Conservation (phyloP, 2,329 filamentous ascomycete genomes). For the Ustilaginoidea virens region DNA sequence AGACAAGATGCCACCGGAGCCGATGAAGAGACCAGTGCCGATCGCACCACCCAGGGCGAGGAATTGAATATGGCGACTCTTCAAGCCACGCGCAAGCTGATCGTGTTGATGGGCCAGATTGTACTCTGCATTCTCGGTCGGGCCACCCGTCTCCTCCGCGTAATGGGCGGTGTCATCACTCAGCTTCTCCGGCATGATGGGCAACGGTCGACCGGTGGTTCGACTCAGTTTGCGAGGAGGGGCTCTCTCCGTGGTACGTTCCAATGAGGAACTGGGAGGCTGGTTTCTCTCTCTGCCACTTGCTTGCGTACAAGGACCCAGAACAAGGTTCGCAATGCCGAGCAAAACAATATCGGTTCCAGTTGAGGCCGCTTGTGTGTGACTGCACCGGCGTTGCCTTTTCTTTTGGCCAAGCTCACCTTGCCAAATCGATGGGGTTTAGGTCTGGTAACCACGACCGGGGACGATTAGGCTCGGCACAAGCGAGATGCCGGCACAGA, state of each 20-base stretch:
- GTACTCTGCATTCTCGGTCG: constrained; percentile 14
- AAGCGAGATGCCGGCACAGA: no score
- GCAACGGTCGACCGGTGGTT: neutral
- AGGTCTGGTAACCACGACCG: no score
- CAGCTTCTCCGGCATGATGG: constrained; percentile 10
- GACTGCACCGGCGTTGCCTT: no score
- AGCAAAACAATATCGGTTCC: no score
- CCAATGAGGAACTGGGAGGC: no score
- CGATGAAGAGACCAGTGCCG: constrained; percentile 49
- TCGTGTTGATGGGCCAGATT: constrained; percentile 21
- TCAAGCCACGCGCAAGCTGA: constrained; percentile 39
- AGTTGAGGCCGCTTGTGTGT: no score
- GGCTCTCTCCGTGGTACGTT: neutral
- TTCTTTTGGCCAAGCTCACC: no score
- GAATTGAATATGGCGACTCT: constrained; percentile 46
- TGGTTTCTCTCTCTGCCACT: no score
- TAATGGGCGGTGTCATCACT: constrained; percentile 5
- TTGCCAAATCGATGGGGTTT: no score
- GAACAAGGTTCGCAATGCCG: no score
- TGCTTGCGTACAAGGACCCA: no score
- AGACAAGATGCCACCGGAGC: constrained; percentile 40
- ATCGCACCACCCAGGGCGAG: constrained; percentile 42
- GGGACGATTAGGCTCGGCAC: no score
- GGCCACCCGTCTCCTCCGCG: constrained; percentile 12
- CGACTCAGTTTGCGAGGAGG: neutral